Evolutionary conservation across 192 early-diverging fungal species (phyloP).

Genomic region (Phycomyces blakesleeanus): DNA sequence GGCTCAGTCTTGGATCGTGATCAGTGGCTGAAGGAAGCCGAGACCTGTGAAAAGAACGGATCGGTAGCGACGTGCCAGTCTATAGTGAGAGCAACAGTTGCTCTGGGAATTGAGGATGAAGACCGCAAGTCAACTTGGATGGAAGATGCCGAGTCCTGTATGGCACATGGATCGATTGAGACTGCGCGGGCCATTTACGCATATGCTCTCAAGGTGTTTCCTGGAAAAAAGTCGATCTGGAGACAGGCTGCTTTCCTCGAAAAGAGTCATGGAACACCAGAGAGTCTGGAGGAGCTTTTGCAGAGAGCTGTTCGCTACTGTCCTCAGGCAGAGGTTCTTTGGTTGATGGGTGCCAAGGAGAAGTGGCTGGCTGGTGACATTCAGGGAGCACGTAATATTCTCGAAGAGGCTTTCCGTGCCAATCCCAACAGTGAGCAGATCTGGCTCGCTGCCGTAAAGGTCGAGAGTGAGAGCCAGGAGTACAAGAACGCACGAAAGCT

Average conservation of each 20-base stretch:
- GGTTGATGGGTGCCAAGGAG: constrained; percentile 97
- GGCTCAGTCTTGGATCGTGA: constrained; percentile 75
- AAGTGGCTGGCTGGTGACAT: constrained; percentile 86
- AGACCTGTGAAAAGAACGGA: constrained; percentile 74
- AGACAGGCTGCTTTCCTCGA: constrained; percentile 81
- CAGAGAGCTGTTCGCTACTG: constrained; percentile 83
- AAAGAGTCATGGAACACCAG: constrained; percentile 73
- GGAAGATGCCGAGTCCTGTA: constrained; percentile 82
- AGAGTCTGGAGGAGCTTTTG: constrained; percentile 73
- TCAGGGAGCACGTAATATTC: constrained; percentile 74
- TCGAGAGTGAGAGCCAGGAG: constrained; percentile 88
- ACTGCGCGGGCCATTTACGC: constrained; percentile 89
- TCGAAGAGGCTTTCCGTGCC: constrained; percentile 84
- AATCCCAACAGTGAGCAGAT: constrained; percentile 92
- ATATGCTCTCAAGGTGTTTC: constrained; percentile 71
- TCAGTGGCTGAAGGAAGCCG: constrained; percentile 87
- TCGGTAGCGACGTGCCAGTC: constrained; percentile 76
- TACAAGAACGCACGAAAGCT: constrained; percentile 72
- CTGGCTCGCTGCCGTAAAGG: constrained; percentile 92
- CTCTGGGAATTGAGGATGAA: constrained; percentile 71
- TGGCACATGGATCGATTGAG: constrained; percentile 54
- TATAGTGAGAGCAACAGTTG: constrained; percentile 77
- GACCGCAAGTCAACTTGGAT: constrained; percentile 81
- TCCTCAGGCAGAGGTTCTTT: constrained; percentile 89
- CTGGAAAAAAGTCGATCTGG: constrained; percentile 83